phyloP scores from a whole-genome alignment of 1,284 basidiomycete genomes.

The Dichomitus squalens region DNA sequence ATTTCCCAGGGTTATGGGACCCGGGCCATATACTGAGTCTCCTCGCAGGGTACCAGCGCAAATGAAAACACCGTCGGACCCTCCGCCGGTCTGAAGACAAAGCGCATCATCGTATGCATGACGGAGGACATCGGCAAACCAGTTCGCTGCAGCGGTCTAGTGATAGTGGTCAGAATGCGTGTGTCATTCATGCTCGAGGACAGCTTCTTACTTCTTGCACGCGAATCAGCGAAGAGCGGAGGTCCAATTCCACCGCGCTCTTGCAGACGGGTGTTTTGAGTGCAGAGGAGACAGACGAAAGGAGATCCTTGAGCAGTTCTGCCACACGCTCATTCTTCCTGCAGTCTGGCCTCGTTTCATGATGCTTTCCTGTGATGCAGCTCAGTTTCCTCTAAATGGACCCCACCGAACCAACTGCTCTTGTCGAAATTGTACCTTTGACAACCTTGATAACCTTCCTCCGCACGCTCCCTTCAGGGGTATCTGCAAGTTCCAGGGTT shows the following conservation, averaged over 20 bases:
- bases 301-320: conserved; percentile 63
- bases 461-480: conserved; percentile 66
- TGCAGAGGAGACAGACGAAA: conserved; percentile 73
- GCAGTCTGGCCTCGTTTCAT: conserved; percentile 61
- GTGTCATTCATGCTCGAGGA: neutral
- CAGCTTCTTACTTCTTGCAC: conserved; percentile 56
- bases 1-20: conserved; percentile 67
- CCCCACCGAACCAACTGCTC: too few species aligned
- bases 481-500: conserved; percentile 61
- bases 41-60: conserved; percentile 89
- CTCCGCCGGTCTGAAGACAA: conserved; percentile 59
- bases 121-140: conserved; percentile 86
- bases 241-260: conserved; percentile 70
- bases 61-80: conserved; percentile 79
- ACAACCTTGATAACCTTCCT: conserved; percentile 67
- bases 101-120: conserved; percentile 86
- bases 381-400: neutral
- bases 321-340: conserved; percentile 62
- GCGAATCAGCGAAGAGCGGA: conserved; percentile 76
- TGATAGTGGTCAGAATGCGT: neutral
- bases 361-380: conserved; percentile 57
- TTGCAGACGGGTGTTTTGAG: conserved; percentile 77
- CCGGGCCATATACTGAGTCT: conserved; percentile 81
- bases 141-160: conserved; percentile 83
- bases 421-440: conserved; percentile 46